Evolutionary conservation across 495 filamentous ascomycete species (phyloP).

Genomic region (Cladorrhinum samala): DNA sequence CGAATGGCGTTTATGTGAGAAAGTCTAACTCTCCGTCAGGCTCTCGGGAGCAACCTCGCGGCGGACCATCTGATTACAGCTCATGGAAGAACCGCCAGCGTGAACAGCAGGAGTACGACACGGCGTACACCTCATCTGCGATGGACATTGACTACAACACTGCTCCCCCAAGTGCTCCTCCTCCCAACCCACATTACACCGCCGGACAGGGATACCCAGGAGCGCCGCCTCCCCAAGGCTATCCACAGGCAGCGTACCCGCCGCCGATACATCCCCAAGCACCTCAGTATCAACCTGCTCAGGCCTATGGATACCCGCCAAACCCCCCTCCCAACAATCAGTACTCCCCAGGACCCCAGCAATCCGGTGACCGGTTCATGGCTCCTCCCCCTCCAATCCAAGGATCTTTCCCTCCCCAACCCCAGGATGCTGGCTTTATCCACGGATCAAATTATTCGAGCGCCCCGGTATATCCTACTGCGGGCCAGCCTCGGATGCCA

Average conservation of each 20-base stretch:
- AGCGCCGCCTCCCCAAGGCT: conserved; percentile 10
- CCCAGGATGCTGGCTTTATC: conserved; percentile 20
- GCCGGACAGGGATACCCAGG: conserved; percentile 15
- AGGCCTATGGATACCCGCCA: conserved; percentile 16
- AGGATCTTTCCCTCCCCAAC: background rate
- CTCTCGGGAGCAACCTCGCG: conserved; percentile 27
- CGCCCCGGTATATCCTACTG: conserved; percentile 14
- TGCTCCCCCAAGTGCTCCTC: conserved; percentile 4
- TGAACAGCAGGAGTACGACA: conserved; percentile 14
- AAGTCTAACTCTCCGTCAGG: conserved; percentile 53
- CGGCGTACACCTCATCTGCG: conserved; percentile 14
- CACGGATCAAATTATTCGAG: conserved; percentile 22
- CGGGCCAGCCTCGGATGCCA: conserved; percentile 19
- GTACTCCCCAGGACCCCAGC: conserved; percentile 27
- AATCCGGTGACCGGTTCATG: conserved; percentile 25
- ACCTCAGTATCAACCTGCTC: conserved; percentile 15
- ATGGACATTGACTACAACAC: conserved; percentile 28
- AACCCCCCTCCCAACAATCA: conserved; percentile 16
- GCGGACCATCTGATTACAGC: conserved; percentile 26
- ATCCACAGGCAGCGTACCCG: conserved; percentile 18
- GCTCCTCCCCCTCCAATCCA: conserved; percentile 20
- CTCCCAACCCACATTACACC: conserved; percentile 10
- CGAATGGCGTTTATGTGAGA: conserved; percentile 46
- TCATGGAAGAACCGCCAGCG: conserved; percentile 27
- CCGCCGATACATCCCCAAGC: conserved; percentile 13